Base-by-base conservation (phyloP, 2,329 filamentous ascomycete genomes). In the Plenodomus biglobosus region DNA sequence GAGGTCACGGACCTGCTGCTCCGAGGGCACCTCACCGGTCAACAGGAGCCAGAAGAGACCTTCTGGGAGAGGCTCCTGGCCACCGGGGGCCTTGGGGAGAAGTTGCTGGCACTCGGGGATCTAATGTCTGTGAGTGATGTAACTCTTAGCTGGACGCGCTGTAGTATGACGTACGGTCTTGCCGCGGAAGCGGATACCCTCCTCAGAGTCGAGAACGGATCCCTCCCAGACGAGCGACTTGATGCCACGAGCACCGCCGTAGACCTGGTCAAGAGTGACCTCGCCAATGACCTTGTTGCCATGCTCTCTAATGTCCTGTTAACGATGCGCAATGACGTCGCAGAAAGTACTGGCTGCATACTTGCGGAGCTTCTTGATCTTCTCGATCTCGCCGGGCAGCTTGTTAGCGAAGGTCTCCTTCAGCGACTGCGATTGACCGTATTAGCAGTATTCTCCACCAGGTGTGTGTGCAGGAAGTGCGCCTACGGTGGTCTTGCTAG, bases 11-110 rank as follows among this genome's bases (percentile, higher is more conserved):
- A 97, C 94, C 83, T 99, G 94, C 82, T 96, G 90, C 83, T 97
- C 94, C 62, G 86, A 88, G 66, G 94, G 94, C 64, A 99, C 90
- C 84, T 99, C 94, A 65, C 94, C 94, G 59, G 94, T 99, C 76
- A 99, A 78, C 74, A 99, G 90, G 66, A 99, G 88, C 94, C 94
- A 99, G 88, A 99, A 99, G 74, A 99, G 91, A 84, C 92, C 92
- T 84, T 99, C 94, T 53, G 94, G 94, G 48, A 99, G 86, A 73
- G 94, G 94, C 84, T 99, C 92, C 76, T 91, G 84, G 80, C 94
- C 94, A 71, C 94, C 94, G 59, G 92, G 90, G 56, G 92, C 94
- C 83, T 95, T 96, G 77, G 94, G 94, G 50, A 99, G 90, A 69
- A 96, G 80, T 78, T 96, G 81, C 83, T 97, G 94, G 85, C 92